Base-by-base conservation (phyloP, 2,329 filamentous ascomycete genomes). In the Aspergillus novofumigatus region DNA sequence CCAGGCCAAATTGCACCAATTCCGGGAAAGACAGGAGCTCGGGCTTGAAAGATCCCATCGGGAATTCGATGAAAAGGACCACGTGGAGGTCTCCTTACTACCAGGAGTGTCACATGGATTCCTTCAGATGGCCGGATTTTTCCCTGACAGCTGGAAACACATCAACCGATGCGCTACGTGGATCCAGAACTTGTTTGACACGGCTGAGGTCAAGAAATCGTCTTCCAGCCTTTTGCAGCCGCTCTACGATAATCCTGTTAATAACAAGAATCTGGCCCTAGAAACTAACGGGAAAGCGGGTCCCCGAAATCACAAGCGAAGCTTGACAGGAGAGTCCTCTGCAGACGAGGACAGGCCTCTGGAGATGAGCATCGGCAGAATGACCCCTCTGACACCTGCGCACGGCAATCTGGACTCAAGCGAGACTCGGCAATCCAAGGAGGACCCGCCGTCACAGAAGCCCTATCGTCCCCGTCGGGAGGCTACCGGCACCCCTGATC, bases 91-190 rank as follows among this genome's bases (percentile, higher is more conserved):
- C 1, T 84, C 86, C 20, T 79, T 97, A 25, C 87, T 99, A 4
- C 92, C 92, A 0, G 92, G 93, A 0, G 91, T 96, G 51, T 92
- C 87, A 3, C 94, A 99, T 68, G 94, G 94, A 1, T 99, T 99
- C 73, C 77, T 97, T 65, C 92, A 97, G 69, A 96, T 99, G 69
- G 91, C 91, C 0, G 81, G 85, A 1, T 80, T 97, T 3, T 99
- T 95, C 65, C 92, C 92, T 0, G 91, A 94, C 8, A 92, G 90
- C 1, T 96, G 92, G 90, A 89, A 88, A 67, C 88, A 95, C 69
- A 90, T 97, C 65, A 85, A 89, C 62, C 84, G 88, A 35, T 90
- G 89, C 61, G 88, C 86, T 0, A 77, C 81, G 17, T 97, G 93
- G 93, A 92, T 97, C 64, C 82, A 87, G 49, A 86, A 92, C 28